Evolutionary conservation across 345 rosid genomes (phyloP), one percentile per base, ranked within the genome.

Genomic region (Brassica nigra): DNA sequence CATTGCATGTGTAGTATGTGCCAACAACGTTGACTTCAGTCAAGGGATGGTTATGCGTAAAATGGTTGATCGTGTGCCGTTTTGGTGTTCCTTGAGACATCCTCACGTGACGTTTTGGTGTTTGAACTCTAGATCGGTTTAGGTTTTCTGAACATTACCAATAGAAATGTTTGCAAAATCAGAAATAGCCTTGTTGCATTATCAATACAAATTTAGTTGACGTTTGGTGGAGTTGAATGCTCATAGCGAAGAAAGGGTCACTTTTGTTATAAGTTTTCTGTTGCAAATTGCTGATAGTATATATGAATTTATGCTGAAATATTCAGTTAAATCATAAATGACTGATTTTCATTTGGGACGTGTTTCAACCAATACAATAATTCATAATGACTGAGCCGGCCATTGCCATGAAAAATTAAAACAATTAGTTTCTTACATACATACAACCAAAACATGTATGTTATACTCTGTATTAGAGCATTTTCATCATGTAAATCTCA

Each of bases 1-100:
- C 86, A 34, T 68, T 3, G 58, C 89, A 84, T 31, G 69, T 27
- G 82, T 70, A 86, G 82, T 70, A 86, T 28, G 76, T 70, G 23
- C 33, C 15, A 18, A 31, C 52, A n/a, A 70, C 30, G 27, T 49
- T 49, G 57, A 42, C 72, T 31, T 82, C 62, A 2, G 52, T 31
- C 59, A 86, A 71, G 27, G 75, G 78, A 68, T 86, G 86, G 55
- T 8, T 28, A 63, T 86, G 87, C 2, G 42, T 3, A 62, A 78
- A 82, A 44, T 84, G 87, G n/a, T 36, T 23, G 54, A 80, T 37
- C 49, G 64, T 69, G 16, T 49, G 18, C 18, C 62, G 6, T 31
- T 44, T 34, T 62, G 71, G 34, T 61, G 20, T 49, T 49, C 1
- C 57, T 49, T 49, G 57, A 49, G 64, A 49, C 70, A 78, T 70